These are phyloP conservation scores for Neonothopanus nambi DNA, from an alignment of 1,284 basidiomycete genomes.

Conservation along the genomic window DNA sequence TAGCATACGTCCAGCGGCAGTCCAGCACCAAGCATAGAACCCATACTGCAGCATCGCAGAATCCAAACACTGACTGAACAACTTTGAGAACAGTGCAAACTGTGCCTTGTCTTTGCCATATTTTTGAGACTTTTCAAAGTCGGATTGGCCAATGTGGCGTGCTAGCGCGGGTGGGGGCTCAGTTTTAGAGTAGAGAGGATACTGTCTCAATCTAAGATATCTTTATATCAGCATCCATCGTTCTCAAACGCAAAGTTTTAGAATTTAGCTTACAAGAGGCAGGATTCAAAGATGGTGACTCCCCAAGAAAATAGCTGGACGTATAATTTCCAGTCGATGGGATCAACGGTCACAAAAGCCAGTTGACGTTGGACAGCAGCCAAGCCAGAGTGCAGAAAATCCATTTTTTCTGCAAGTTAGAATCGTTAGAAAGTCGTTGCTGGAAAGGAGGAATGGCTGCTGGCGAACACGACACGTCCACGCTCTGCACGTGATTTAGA, in stretches of 20 bases:
- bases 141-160: slow-evolving; percentile 69
- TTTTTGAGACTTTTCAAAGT: slow-evolving; percentile 86
- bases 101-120: slow-evolving; percentile 94
- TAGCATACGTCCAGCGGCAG: slow-evolving; percentile 51
- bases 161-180: slow-evolving; percentile 79
- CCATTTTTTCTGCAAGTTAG: no score
- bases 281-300: slow-evolving; percentile 83
- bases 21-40: slow-evolving; percentile 83
- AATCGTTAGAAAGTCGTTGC: neutral
- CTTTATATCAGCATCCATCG: slow-evolving; percentile 5
- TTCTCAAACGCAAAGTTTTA: no score
- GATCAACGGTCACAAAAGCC: slow-evolving; percentile 56
- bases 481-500: no score
- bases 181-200: slow-evolving; percentile 77
- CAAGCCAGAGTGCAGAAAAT: slow-evolving; percentile 57
- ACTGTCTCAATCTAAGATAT: slow-evolving; percentile 81
- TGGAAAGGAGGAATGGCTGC: no score
- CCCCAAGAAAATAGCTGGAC: slow-evolving; percentile 76
- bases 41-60: slow-evolving; percentile 74
- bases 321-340: slow-evolving; percentile 72
- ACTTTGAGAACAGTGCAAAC: slow-evolving; percentile 73
- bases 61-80: slow-evolving; percentile 75
- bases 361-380: slow-evolving; percentile 52
- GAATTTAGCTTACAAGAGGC: slow-evolving; percentile 64
- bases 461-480: no score